Evolutionary conservation across 2,329 filamentous ascomycete species (phyloP), one percentile per base, ranked within the genome.

Genomic region (Colletotrichum horii): DNA sequence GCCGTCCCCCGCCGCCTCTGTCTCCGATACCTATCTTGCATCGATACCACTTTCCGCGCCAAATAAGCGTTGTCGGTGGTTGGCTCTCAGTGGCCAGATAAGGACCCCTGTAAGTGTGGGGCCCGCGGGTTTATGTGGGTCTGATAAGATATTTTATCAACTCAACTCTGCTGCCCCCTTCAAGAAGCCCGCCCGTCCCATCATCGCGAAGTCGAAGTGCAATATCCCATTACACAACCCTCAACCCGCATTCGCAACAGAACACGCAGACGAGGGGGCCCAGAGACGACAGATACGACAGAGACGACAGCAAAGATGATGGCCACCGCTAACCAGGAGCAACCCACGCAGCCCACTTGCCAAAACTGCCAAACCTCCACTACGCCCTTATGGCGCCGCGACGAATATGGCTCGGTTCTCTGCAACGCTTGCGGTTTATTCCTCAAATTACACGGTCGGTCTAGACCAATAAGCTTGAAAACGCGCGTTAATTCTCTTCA

Each of bases 381-480:
- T 68, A 99, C 97, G 61, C 97, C 97, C 56, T 88, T 99, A 83
- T 99, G 97, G 97, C 95, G 97, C 81, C 94, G 97, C 88, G 97
- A 99, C 89, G 97, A 99, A 88, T 92, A 94, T 81, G 97, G 97
- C 79, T 94, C 96, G 1, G 96, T 99, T 48, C 94, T 99, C 68
- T 99, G 97, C 92, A 99, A 99, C 87, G 97, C 97, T 82, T 99
- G 97, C 86, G 97, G 97, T 76, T 91, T 99, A 73, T 99, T 98
- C 86, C 91, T 98, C 81, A 99, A 99, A 90, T 91, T 99, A 79
- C 97, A 99, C 84, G 96, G 96, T 78, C 5, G 43, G 0, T 4
- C 28, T 15, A 3, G 38, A 1, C 48, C 66, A 3, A 24, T 68
- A 22, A 24, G 19, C 3, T 16, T 55, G 2, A 67, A 34, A 8